phyloP scores from a whole-genome alignment of 768 basidiomycete species.

The Candolleomyces aberdarensis region DNA sequence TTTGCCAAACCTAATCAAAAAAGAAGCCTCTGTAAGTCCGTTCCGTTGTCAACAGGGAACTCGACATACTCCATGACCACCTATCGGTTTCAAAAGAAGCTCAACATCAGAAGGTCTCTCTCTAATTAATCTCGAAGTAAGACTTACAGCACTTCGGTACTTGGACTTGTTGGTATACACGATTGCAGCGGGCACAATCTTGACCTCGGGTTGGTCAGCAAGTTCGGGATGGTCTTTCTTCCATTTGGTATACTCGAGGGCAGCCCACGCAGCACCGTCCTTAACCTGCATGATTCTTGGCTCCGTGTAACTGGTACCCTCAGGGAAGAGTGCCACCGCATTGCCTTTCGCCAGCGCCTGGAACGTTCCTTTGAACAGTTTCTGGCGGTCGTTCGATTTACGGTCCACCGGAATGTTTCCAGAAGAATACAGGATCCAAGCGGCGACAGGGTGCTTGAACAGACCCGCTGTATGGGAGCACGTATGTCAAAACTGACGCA shows the following conservation, averaged over 20 bases:
- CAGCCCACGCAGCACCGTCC: constrained; percentile 94
- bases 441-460: constrained; percentile 74
- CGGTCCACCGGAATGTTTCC: constrained; percentile 99
- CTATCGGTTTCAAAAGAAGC: constrained; percentile 28
- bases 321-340: constrained; percentile 91
- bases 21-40: constrained; percentile 5
- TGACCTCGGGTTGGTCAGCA: constrained; percentile 44
- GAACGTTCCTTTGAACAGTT: constrained; percentile 85
- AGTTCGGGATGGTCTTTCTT: constrained; percentile 51
- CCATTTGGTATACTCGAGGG: constrained; percentile 89
- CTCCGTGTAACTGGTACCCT: constrained; percentile 92
- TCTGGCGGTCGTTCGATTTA: constrained; percentile 87
- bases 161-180: constrained; percentile 96
- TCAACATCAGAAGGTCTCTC: neutral
- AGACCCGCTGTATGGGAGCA: constrained; percentile 53
- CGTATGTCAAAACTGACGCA: neutral
- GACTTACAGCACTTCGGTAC: constrained; percentile 83
- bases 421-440: constrained; percentile 76
- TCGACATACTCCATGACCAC: constrained; percentile 68
- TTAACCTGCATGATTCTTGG: constrained; percentile 90
- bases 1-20: constrained; percentile 65
- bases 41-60: neutral
- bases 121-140: constrained; percentile 2
- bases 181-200: constrained; percentile 81
- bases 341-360: constrained; percentile 77